A percentile compares a stretch with the other conserved stretches of the same genome.
phyloP scores from a whole-genome alignment of 345 rosid genomes.

The Salix dunnii region DNA sequence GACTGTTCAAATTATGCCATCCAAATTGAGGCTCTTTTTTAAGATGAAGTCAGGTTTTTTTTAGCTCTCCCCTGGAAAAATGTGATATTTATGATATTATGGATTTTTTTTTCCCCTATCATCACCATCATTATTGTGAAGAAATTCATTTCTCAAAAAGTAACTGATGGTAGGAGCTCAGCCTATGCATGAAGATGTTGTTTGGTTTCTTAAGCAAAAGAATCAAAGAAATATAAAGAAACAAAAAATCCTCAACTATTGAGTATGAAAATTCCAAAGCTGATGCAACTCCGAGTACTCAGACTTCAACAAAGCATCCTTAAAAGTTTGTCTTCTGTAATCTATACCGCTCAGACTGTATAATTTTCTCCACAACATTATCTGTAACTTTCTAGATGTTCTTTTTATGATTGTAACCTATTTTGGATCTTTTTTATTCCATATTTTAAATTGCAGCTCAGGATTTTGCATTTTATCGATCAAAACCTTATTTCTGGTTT shows the following conservation, averaged over 20 bases:
- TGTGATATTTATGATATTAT: neutral
- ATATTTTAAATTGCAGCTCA: neutral
- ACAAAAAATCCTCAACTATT: neutral
- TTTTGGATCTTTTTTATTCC: neutral
- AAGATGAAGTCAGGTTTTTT: neutral
- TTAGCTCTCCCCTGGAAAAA: neutral
- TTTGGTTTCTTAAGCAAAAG: neutral
- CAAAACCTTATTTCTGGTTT: neutral
- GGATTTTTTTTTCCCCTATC: too few species aligned
- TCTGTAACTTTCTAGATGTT: neutral
- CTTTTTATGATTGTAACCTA: neutral
- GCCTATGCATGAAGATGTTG: too few species aligned
- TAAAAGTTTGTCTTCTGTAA: neutral
- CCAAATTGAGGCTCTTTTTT: neutral
- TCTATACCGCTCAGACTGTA: neutral
- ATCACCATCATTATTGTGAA: too few species aligned
- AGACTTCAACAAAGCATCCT: neutral
- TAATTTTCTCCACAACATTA: neutral
- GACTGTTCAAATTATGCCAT: neutral
- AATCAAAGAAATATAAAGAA: neutral
- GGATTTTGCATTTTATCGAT: neutral
- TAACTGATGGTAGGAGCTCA: too few species aligned
- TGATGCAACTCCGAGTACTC: neutral
- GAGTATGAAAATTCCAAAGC: neutral
- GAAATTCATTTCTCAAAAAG: too few species aligned